phyloP scores from a whole-genome alignment of 345 rosid species.

The Schrenkiella parvula region DNA sequence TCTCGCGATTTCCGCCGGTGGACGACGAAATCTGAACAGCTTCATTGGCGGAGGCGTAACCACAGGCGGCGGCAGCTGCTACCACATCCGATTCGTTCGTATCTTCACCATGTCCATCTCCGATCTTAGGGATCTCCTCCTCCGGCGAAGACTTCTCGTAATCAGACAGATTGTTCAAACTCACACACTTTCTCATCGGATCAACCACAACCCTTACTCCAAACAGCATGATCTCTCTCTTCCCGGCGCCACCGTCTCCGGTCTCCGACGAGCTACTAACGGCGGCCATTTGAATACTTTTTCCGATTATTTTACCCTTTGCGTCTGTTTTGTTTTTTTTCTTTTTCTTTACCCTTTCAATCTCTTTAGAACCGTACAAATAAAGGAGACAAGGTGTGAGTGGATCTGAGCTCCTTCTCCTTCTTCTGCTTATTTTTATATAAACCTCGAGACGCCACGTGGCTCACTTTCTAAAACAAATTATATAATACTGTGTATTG shows the following conservation, averaged over 20 bases:
- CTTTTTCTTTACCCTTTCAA: conserved; percentile 25
- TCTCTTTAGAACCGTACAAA: conserved; percentile 1
- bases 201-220: conserved; percentile 91
- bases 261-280: conserved; percentile 32
- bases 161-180: conserved; percentile 84
- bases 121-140: conserved; percentile 31
- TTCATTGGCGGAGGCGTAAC: conserved; percentile 91
- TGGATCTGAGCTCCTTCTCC: conserved; percentile 18
- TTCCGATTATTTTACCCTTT: conserved; percentile 19
- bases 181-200: conserved; percentile 88
- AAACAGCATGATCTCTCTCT: conserved; percentile 77
- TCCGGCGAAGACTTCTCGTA: conserved; percentile 50
- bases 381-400: conserved; percentile 22
- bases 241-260: conserved; percentile 13
- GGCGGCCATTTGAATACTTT: conserved; percentile 20
- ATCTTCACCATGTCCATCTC: conserved; percentile 14
- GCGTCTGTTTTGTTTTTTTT: conserved; percentile 18
- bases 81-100: conserved; percentile 23
- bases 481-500: not conserved
- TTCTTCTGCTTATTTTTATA: not conserved
- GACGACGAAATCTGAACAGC: conserved; percentile 46
- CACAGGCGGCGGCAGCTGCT: conserved; percentile 16
- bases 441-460: conserved; percentile 22
- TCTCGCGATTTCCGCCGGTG: conserved; percentile 52
- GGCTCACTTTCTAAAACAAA: not conserved